A percentile compares a stretch with the other conserved stretches of the same genome.
Conservation (phyloP, 2,329 filamentous ascomycete genomes). For the Colletotrichum falcatum region DNA sequence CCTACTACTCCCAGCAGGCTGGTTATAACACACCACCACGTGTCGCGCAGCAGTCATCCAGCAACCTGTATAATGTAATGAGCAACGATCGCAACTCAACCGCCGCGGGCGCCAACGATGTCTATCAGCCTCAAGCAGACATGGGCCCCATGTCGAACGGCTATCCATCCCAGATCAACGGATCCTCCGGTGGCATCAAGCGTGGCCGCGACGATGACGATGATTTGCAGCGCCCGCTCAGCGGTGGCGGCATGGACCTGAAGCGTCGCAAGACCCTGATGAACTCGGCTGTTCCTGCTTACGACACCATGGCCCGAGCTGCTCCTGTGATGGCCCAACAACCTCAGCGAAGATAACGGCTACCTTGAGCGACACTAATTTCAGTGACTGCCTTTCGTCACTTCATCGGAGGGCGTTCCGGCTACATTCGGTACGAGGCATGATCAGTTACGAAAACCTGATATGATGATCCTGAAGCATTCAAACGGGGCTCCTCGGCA, state of each 20-base stretch:
- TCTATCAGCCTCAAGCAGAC: slow-evolving; percentile 76
- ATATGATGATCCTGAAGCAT: slow-evolving; percentile 31
- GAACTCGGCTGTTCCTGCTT: slow-evolving; percentile 67
- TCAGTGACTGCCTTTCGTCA: slow-evolving; percentile 23
- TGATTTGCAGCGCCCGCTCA: slow-evolving; percentile 69
- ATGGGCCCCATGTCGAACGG: slow-evolving; percentile 69
- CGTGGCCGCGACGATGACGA: slow-evolving; percentile 70
- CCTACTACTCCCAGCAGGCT: slow-evolving; percentile 76
- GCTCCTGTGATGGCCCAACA: slow-evolving; percentile 58
- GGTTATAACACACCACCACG: slow-evolving; percentile 87
- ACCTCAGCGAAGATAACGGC: slow-evolving; percentile 53
- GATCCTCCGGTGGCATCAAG: slow-evolving; percentile 60
- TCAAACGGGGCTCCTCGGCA: slow-evolving; percentile 28
- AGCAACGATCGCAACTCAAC: slow-evolving; percentile 78
- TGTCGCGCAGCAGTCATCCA: slow-evolving; percentile 72
- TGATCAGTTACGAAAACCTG: slow-evolving; percentile 27
- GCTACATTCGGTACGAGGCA: slow-evolving; percentile 30
- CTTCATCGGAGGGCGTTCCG: slow-evolving; percentile 34
- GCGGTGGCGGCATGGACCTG: slow-evolving; percentile 69
- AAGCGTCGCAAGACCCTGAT: slow-evolving; percentile 86
- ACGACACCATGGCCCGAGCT: slow-evolving; percentile 63
- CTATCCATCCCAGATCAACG: slow-evolving; percentile 78
- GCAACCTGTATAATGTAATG: slow-evolving; percentile 90
- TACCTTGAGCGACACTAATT: slow-evolving; percentile 10
- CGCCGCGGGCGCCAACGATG: slow-evolving; percentile 74